phyloP scores from a whole-genome alignment of 768 basidiomycete genomes.

The Leccinum subtestaceum region DNA sequence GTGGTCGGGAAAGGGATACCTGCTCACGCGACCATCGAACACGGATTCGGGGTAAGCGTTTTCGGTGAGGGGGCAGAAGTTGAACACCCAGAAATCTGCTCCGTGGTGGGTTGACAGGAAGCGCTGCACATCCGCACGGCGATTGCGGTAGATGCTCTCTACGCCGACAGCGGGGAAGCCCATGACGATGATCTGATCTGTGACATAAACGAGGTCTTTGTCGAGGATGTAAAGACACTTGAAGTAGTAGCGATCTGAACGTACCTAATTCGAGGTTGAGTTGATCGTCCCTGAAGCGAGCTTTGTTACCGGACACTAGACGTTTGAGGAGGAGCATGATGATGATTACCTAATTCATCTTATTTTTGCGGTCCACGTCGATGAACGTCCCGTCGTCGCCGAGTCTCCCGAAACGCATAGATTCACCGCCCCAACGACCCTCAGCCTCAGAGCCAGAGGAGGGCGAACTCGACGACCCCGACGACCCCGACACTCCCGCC shows the following conservation, averaged over 20 bases:
- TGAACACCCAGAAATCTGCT: slow-evolving; percentile 84
- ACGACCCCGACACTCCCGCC: slow-evolving; percentile 13
- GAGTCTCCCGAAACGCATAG: slow-evolving; percentile 48
- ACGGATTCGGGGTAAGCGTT: slow-evolving; percentile 71
- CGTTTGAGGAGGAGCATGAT: slow-evolving; percentile 67
- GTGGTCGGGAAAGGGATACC: slow-evolving; percentile 90
- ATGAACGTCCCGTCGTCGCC: slow-evolving; percentile 20
- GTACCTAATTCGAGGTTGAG: slow-evolving; percentile 71
- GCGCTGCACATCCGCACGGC: slow-evolving; percentile 66
- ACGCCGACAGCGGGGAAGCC: slow-evolving; percentile 82
- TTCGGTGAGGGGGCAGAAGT: slow-evolving; percentile 79
- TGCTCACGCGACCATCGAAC: slow-evolving; percentile 73
- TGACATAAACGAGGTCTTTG: slow-evolving; percentile 64
- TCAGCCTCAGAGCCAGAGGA: slow-evolving; percentile 71
- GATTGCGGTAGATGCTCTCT: slow-evolving; percentile 79
- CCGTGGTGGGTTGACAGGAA: slow-evolving; percentile 75
- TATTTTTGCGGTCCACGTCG: neutral
- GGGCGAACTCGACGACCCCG: slow-evolving; percentile 72
- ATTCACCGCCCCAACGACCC: slow-evolving; percentile 57
- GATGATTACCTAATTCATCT: slow-evolving; percentile 14
- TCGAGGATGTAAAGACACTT: neutral
- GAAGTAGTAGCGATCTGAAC: slow-evolving; percentile 17
- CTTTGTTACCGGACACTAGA: slow-evolving; percentile 79
- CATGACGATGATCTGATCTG: slow-evolving; percentile 73
- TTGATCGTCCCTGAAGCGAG: slow-evolving; percentile 66